These are phyloP conservation scores for Xylariaceae sp. DNA, from an alignment of 2,329 filamentous ascomycete species.

Conservation along the genomic window DNA sequence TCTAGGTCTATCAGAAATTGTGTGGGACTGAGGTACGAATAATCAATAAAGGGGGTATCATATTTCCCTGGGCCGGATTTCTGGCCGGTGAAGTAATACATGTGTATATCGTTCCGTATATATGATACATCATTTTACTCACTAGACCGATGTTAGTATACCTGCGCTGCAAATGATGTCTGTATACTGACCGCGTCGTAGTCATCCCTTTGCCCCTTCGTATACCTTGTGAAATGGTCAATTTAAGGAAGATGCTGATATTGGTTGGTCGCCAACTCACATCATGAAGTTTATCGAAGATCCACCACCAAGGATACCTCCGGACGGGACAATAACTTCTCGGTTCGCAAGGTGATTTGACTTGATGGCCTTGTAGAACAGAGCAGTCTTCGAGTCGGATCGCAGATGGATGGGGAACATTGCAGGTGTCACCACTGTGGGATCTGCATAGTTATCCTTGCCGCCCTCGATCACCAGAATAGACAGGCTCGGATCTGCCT, in stretches of 20 bases:
- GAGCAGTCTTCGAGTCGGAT: conserved; percentile 39
- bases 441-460: conserved; percentile 10
- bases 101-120: no score
- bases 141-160: no score
- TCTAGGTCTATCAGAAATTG: no score
- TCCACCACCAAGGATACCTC: conserved; percentile 52
- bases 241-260: not conserved
- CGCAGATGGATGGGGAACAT: conserved; percentile 45
- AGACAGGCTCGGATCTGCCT: conserved; percentile 19
- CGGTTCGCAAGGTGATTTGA: conserved; percentile 40
- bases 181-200: no score
- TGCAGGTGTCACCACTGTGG: conserved; percentile 39
- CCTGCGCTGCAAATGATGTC: no score
- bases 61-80: no score
- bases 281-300: conserved; percentile 49
- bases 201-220: conserved; percentile 32
- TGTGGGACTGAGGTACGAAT: no score
- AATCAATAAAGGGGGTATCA: no score
- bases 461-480: conserved; percentile 22
- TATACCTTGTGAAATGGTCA: conserved; percentile 23
- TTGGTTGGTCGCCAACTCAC: conserved; percentile 13
- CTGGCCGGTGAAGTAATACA: no score
- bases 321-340: conserved; percentile 37
- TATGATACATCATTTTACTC: no score
- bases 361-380: conserved; percentile 44